Evolutionary conservation across 1,284 basidiomycete species (phyloP), one percentile per base, ranked within the genome.

Genomic region (Pseudozyma sp.): DNA sequence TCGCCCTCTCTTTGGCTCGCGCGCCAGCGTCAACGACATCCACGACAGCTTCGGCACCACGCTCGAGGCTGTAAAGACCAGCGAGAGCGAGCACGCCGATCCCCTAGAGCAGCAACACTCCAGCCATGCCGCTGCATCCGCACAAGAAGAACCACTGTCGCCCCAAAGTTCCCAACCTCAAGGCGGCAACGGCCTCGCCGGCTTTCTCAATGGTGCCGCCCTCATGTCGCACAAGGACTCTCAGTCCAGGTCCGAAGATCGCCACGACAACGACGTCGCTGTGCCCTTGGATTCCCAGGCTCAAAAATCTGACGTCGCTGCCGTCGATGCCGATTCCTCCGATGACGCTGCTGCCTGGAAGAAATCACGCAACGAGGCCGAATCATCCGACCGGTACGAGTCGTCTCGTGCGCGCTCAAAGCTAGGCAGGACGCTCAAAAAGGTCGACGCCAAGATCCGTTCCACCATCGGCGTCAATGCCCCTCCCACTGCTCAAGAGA

Each of bases 1-100:
- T 35, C 69, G 69, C 39, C 70, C 70, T 7, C 57, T 73, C 35
- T 73, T 73, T 19, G 70, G 70, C 50, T 34, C 57, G 16, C 59
- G 57, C 37, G 48, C 53, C 8, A 73, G 70, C 61, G 70, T 73
- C 35, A 39, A 43, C 30, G 55, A 73, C 33, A 58, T 73, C 17
- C 56, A 54, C 1, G 70, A 73, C 37, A 61, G 70, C 50, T 73
- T 73, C 48, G 66, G 70, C 13, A 3, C 48, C 43, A 63, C 60
- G 11, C 44, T 68, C 29, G 64, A 72, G 31, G 24, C 43, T 17
- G 69, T 60, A 48, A 72, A 72, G 45, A 46, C 56, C 34, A 67
- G 64, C 48, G 69, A 72, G 37, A 59, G 52, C 45, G 54, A 65
- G 34, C 60, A 57, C 16, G 37, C 48, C 6, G 17, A 48, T 29